Conservation (phyloP, 139 green algal genomes). For the Desmodesmus armatus region DNA sequence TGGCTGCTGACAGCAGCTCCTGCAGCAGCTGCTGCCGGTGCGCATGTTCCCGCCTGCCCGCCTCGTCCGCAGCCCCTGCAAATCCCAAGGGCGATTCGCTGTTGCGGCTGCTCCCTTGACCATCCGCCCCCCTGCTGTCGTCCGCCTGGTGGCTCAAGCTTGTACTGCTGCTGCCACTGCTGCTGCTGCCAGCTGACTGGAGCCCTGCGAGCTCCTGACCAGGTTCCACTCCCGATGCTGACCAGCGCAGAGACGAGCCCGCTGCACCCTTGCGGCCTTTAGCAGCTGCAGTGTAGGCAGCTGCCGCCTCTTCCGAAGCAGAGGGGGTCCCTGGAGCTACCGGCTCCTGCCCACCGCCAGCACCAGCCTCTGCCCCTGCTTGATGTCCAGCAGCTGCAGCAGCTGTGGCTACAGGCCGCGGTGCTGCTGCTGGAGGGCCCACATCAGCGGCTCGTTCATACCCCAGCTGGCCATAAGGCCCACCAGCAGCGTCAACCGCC, state of each 20-base stretch:
- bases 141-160: background rate
- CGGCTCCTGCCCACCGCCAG: background rate
- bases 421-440: background rate
- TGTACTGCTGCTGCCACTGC: background rate
- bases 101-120: background rate
- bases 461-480: too few relatives aligned
- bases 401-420: background rate
- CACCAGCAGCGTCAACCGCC: background rate
- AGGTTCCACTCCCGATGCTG: too few relatives aligned
- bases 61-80: too few relatives aligned
- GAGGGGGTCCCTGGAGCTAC: slow-evolving; percentile 3
- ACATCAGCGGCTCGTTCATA: too few relatives aligned
- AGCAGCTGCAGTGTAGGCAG: background rate
- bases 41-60: too few relatives aligned
- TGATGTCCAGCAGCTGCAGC: background rate
- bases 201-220: too few relatives aligned
- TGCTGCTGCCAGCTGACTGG: background rate
- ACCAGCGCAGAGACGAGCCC: too few relatives aligned
- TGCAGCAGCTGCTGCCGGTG: background rate
- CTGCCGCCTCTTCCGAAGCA: slow-evolving; percentile 18
- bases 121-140: background rate
- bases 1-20: background rate
- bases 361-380: background rate
- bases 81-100: too few relatives aligned
- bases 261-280: too few relatives aligned